Evolutionary conservation across 305 asterid species (phyloP), one percentile per base, ranked within the genome.

Genomic region (Caryopteris hybrid): DNA sequence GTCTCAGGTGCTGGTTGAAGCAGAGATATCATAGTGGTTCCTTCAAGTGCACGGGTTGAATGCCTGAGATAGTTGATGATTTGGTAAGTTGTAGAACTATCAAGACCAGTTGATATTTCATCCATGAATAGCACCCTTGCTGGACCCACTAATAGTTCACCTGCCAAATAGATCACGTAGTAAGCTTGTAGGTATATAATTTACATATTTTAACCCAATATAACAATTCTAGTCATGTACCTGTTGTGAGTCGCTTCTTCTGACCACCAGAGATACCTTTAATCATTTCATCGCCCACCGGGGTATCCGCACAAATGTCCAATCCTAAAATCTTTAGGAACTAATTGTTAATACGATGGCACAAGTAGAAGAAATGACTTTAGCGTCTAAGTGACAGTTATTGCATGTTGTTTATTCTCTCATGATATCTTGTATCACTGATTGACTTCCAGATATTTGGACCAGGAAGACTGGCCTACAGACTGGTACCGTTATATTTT

Each of bases 1-100:
- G 97, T 85, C 85, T 92, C 98, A 23, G 97, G 98, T 63, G 98
- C 89, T 61, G 98, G 97, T 80, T 92, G 98, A 82, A 90, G 98
- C 68, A 92, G 86, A 73, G 98, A 83, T 77, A 92, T 80, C 64
- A 92, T 78, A 34, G 94, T 80, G 50, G 97, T 88, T 76, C 88
- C 96, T 74, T 85, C 95, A 46, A 92, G 89, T 41, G 90, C 91
- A 74, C 77, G 82, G 66, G 96, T 84, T 21, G 93, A 90, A 82
- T 90, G 90, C 82, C 78, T 76, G 39, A 92, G 90, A 76, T 88
- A 92, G 74, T 88, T 87, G 72, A 93, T 72, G 74, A 93, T 87
- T 74, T 88, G 90, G 81, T 80, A 87, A 18, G 99, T 90, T 29
- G 97, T 93, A 52, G 97, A 84, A 81, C 97, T 93, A 78, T 93